Evolutionary conservation across 345 rosid species (phyloP).

Genomic region (Gossypium thurberi): DNA sequence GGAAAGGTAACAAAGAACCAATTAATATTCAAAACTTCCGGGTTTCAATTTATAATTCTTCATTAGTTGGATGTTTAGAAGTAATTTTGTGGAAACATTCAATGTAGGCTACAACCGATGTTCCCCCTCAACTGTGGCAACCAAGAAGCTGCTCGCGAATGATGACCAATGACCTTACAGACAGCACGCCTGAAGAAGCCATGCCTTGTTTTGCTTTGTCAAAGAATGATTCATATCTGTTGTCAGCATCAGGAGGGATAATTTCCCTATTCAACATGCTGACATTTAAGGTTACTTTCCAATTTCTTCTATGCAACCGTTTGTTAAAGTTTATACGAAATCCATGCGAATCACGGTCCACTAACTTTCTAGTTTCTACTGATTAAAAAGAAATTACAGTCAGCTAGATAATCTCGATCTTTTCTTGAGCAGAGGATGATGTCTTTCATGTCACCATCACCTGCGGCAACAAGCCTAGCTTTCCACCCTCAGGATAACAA

Average conservation of each 20-base stretch:
- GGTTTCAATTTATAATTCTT: neutral
- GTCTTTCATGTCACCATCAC: constrained; percentile 28
- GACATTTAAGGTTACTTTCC: too few relatives aligned
- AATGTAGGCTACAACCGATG: constrained; percentile 30
- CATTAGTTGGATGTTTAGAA: neutral
- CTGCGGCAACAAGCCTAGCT: constrained; percentile 31
- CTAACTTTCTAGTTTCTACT: too few relatives aligned
- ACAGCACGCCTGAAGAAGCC: neutral
- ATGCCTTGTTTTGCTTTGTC: too few relatives aligned
- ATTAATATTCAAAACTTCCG: neutral
- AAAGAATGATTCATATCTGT: too few relatives aligned
- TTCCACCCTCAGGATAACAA: constrained; percentile 40
- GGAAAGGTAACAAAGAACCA: constrained; percentile 23
- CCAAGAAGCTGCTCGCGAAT: constrained; percentile 16
- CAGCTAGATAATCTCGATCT: neutral
- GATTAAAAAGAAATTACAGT: too few relatives aligned
- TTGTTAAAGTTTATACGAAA: too few relatives aligned
- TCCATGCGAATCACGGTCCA: too few relatives aligned
- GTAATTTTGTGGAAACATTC: constrained; percentile 1
- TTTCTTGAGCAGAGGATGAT: constrained; percentile 20
- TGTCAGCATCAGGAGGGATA: too few relatives aligned
- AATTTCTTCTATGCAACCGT: too few relatives aligned
- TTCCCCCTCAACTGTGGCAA: constrained; percentile 29
- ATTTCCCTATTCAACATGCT: too few relatives aligned
- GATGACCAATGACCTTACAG: neutral